A percentile compares a stretch with the other conserved stretches of the same genome.
Conservation (phyloP, 257 asterid species). For the Linderniella brevidens region DNA sequence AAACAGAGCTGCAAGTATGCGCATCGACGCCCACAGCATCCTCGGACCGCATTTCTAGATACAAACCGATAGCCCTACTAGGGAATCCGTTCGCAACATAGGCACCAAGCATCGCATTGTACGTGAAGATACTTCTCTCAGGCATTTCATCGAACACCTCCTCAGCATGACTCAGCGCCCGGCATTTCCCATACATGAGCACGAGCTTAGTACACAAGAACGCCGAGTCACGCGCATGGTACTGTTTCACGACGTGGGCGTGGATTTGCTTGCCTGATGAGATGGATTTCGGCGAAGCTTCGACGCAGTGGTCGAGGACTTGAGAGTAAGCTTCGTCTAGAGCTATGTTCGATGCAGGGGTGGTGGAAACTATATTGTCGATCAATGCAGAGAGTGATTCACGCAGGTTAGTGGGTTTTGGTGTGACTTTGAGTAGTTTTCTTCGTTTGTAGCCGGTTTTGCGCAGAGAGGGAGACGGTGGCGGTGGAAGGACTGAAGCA, state of each 20-base stretch:
- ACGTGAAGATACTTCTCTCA: constrained; percentile 43
- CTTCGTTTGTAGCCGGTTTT: constrained; percentile 5
- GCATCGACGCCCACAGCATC: constrained; percentile 32
- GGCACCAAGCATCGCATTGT: constrained; percentile 81
- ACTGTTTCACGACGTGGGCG: constrained; percentile 29
- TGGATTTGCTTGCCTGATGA: constrained; percentile 52
- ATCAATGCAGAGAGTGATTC: constrained; percentile 21
- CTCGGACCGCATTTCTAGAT: constrained; percentile 27
- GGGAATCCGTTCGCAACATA: constrained; percentile 29
- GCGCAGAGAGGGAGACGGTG: constrained; percentile 7
- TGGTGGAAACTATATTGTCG: constrained; percentile 8
- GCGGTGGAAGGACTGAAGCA: constrained; percentile 12
- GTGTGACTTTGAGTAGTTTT: constrained; percentile 11
- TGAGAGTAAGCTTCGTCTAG: constrained; percentile 38
- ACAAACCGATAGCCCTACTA: constrained; percentile 34
- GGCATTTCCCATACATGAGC: constrained; percentile 51
- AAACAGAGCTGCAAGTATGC: constrained; percentile 32
- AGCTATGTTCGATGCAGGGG: constrained; percentile 10
- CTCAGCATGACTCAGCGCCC: constrained; percentile 31
- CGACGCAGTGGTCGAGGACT: constrained; percentile 41
- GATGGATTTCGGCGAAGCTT: constrained; percentile 11
- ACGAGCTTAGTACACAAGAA: constrained; percentile 63
- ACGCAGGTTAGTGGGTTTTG: constrained; percentile 14
- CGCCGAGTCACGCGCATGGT: constrained; percentile 15
- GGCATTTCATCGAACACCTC: constrained; percentile 57